These are phyloP conservation scores for Dothistroma septosporum DNA, from an alignment of 2,329 filamentous ascomycete genomes.

Conservation along the genomic window DNA sequence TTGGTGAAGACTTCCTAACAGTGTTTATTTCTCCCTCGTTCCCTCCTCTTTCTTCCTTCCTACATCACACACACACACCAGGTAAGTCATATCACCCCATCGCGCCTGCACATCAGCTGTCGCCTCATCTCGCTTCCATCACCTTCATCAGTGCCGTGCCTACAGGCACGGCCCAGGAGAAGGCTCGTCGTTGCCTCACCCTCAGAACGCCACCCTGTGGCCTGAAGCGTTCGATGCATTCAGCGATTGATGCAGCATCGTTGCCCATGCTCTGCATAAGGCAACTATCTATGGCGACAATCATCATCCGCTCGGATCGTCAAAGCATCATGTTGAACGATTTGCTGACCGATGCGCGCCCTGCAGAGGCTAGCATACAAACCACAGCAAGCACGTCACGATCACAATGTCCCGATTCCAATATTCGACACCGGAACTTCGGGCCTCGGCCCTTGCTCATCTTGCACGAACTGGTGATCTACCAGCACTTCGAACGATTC, in stretches of 20 bases:
- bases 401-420: background rate
- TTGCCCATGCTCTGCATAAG: background rate
- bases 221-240: background rate
- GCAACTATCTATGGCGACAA: background rate
- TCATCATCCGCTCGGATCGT: background rate
- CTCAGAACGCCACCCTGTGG: background rate
- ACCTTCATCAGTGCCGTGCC: background rate
- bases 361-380: background rate
- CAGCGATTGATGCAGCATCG: background rate
- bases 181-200: background rate
- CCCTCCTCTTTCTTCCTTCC: background rate
- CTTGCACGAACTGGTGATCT: background rate
- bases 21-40: background rate
- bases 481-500: background rate
- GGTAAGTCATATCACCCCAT: background rate
- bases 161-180: background rate
- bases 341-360: background rate
- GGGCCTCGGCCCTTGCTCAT: background rate
- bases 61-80: background rate
- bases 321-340: background rate
- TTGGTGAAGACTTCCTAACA: background rate
- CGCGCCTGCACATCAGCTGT: background rate
- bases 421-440: background rate
- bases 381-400: background rate
- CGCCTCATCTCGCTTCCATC: background rate